phyloP scores from a whole-genome alignment of 2,329 filamentous ascomycete species.

The Neodidymelliopsis sp. region DNA sequence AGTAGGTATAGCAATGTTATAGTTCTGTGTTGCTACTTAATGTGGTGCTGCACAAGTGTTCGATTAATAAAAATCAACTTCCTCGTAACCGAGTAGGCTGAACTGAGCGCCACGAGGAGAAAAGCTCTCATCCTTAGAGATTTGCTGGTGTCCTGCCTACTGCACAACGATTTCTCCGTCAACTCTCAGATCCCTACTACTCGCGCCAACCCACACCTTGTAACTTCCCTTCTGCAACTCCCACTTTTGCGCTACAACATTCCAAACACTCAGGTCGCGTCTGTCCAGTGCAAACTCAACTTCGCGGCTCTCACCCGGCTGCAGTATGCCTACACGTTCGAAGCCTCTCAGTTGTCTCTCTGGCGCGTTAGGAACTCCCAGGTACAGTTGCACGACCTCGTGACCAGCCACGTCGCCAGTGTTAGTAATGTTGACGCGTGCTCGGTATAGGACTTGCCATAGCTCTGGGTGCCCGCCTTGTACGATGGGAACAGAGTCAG shows the following conservation, averaged over 20 bases:
- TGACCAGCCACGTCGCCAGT: constrained; percentile 69
- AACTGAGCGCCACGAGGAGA: no score
- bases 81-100: no score
- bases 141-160: no score
- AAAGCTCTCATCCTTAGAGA: no score
- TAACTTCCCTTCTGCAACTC: constrained; percentile 52
- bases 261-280: constrained; percentile 87
- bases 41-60: no score
- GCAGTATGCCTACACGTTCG: constrained; percentile 71
- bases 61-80: no score
- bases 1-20: no score
- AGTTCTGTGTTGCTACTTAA: no score
- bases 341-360: constrained; percentile 75
- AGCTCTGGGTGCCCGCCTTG: constrained; percentile 56
- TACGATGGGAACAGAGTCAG: constrained; percentile 25
- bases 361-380: constrained; percentile 69
- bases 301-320: constrained; percentile 67
- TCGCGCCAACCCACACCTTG: constrained; percentile 45
- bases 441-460: constrained; percentile 72
- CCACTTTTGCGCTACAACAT: constrained; percentile 79
- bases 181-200: constrained; percentile 45
- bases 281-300: constrained; percentile 74
- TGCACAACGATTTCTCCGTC: constrained; percentile 22
- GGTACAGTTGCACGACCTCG: constrained; percentile 76
- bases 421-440: constrained; percentile 73